Percentiles rank a stretch among this genome's conserved stretches.
Conservation (phyloP, 257 asterid genomes). For the Schizonepeta tenuifolia region DNA sequence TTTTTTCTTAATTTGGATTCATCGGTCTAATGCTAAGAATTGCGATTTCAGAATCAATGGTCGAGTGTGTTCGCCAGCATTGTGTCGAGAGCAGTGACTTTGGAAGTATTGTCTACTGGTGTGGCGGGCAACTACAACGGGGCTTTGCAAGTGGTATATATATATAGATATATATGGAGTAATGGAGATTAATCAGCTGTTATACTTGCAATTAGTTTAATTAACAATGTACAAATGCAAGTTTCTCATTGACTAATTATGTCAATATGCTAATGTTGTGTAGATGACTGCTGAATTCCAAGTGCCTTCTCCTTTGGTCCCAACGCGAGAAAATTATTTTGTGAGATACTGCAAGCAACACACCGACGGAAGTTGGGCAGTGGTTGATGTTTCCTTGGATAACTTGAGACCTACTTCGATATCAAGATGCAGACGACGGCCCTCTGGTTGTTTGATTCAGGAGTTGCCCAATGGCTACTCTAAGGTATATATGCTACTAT, state of each 20-base stretch:
- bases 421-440: constrained; percentile 63
- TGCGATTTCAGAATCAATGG: constrained; percentile 77
- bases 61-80: constrained; percentile 78
- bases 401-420: constrained; percentile 56
- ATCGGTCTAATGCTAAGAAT: neutral
- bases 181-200: neutral
- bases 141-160: constrained; percentile 76
- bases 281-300: constrained; percentile 91
- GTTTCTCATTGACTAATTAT: too few relatives aligned
- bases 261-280: too few relatives aligned
- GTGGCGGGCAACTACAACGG: constrained; percentile 90
- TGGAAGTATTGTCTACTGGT: constrained; percentile 90
- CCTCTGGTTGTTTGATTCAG: constrained; percentile 85
- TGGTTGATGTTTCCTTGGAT: constrained; percentile 80
- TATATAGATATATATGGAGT: too few relatives aligned
- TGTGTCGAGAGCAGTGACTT: constrained; percentile 74
- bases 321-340: constrained; percentile 74
- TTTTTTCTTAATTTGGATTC: too few relatives aligned
- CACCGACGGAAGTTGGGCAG: constrained; percentile 75
- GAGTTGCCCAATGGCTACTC: constrained; percentile 85
- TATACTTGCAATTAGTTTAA: neutral
- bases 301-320: constrained; percentile 79
- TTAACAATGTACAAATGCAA: too few relatives aligned
- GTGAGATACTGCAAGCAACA: constrained; percentile 83
- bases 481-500: constrained; percentile 46